phyloP scores from a whole-genome alignment of 176 grass and related monocot species.

The Pontederia crassipes region DNA sequence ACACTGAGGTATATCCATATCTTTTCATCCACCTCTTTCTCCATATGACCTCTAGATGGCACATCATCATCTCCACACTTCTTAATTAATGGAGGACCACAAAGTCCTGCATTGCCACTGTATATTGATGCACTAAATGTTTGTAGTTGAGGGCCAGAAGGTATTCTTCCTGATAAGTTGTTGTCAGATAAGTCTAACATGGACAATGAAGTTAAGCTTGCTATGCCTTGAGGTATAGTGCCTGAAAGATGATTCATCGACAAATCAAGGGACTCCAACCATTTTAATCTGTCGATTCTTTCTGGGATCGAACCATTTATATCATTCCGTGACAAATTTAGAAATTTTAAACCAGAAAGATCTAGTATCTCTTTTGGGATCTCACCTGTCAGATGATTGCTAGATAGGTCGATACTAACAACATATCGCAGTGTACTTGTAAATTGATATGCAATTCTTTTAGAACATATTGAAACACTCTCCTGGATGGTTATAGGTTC shows the following conservation, averaged over 20 bases:
- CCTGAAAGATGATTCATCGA: conserved; percentile 21
- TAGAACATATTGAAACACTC: conserved; percentile 7
- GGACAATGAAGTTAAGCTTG: neutral
- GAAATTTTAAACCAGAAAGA: neutral
- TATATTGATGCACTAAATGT: conserved; percentile 5
- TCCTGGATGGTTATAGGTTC: neutral
- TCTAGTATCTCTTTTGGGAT: conserved; percentile 10
- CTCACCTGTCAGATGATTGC: conserved; percentile 22
- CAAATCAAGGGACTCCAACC: conserved; percentile 27
- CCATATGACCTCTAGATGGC: too few relatives aligned
- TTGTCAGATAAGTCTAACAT: conserved; percentile 26
- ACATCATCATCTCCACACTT: too few relatives aligned
- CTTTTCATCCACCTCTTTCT: too few relatives aligned
- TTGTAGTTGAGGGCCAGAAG: conserved; percentile 4
- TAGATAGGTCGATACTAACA: conserved; percentile 20
- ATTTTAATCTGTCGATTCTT: neutral
- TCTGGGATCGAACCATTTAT: conserved; percentile 17
- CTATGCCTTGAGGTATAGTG: conserved; percentile 14
- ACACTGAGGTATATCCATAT: too few relatives aligned
- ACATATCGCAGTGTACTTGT: neutral
- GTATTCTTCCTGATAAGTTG: conserved; percentile 32
- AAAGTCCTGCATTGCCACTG: conserved; percentile 21
- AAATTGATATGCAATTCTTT: conserved; percentile 3
- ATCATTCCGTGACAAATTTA: conserved; percentile 31
- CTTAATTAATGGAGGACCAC: conserved; percentile 5